Evolutionary conservation across 2,329 filamentous ascomycete genomes (phyloP).

Genomic region (Botrytis pseudocinerea): DNA sequence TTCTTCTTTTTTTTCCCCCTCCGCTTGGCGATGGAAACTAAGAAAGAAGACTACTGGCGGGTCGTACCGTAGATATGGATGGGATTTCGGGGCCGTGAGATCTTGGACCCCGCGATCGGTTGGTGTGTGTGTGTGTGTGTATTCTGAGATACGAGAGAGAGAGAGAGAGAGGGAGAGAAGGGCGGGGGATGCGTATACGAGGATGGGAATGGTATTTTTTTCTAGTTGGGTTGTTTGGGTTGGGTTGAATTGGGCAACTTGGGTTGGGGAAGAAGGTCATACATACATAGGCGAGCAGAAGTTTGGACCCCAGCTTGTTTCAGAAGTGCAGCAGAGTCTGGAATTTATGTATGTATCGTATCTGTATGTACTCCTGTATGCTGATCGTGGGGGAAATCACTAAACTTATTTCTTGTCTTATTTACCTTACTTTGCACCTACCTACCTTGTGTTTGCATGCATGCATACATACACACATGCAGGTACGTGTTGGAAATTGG

Average conservation of each 20-base stretch:
- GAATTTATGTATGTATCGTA: not conserved
- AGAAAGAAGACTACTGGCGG: not conserved
- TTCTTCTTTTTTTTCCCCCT: accelerated
- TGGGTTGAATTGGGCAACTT: no score
- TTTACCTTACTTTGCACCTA: no score
- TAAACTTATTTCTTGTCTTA: no score
- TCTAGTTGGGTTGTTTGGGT: not conserved
- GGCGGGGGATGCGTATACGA: no score
- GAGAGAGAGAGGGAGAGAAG: not conserved
- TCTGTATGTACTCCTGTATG: no score
- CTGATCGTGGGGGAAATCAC: no score
- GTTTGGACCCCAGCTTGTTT: not conserved
- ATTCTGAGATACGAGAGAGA: not conserved
- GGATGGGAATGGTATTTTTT: no score
- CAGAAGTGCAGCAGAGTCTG: not conserved
- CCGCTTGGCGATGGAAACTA: no score
- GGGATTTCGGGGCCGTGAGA: not conserved
- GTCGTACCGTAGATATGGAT: not conserved
- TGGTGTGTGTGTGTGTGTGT: not conserved
- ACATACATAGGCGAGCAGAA: not conserved
- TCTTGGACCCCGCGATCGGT: not conserved
- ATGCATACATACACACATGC: no score
- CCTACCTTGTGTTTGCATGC: no score
- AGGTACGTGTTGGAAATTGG: not conserved
- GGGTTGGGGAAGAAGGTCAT: not conserved